A percentile compares a stretch with the other conserved stretches of the same genome.
phyloP scores from a whole-genome alignment of 768 basidiomycete genomes.

The Trametes cubensis region DNA sequence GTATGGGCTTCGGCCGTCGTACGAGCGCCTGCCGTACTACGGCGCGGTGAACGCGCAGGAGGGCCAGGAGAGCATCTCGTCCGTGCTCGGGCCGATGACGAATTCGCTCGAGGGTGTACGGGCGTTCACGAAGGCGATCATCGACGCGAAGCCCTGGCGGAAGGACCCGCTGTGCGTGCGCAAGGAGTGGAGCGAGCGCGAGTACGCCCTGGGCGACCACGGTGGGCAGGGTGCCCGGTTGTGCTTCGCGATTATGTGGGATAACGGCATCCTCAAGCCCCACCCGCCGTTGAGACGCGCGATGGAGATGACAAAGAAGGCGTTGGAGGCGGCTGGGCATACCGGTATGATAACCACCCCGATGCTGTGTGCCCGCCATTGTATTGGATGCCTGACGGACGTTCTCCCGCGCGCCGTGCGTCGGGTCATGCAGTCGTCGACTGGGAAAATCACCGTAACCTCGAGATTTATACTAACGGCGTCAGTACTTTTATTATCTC shows the following conservation, averaged over 20 bases:
- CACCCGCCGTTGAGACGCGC: slow-evolving; percentile 69
- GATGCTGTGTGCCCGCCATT: not conserved
- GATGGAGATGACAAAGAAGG: slow-evolving; percentile 55
- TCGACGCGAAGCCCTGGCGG: slow-evolving; percentile 57
- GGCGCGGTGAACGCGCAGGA: slow-evolving; percentile 64
- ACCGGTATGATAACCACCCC: slow-evolving; percentile 48
- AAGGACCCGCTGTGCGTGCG: slow-evolving; percentile 53
- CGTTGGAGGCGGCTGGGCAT: slow-evolving; percentile 65
- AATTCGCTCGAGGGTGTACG: slow-evolving; percentile 62
- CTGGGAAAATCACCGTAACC: slow-evolving; percentile 63
- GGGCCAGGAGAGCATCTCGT: slow-evolving; percentile 71
- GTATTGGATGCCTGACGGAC: not conserved
- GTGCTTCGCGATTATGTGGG: slow-evolving; percentile 65
- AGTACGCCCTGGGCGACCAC: slow-evolving; percentile 51
- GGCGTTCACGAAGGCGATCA: slow-evolving; percentile 64
- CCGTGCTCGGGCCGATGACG: slow-evolving; percentile 76
- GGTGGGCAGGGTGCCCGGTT: slow-evolving; percentile 44
- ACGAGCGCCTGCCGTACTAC: slow-evolving; percentile 69
- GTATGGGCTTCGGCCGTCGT: slow-evolving; percentile 74
- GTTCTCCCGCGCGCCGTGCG: slow-evolving; percentile 1
- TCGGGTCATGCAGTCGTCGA: slow-evolving; percentile 69
- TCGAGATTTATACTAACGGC: slow-evolving; percentile 42
- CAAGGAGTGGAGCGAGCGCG: slow-evolving; percentile 49
- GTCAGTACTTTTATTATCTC: slow-evolving; percentile 18
- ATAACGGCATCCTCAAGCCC: slow-evolving; percentile 60